phyloP scores from a whole-genome alignment of 2,329 filamentous ascomycete species.

The Apiospora rasikravindrae region DNA sequence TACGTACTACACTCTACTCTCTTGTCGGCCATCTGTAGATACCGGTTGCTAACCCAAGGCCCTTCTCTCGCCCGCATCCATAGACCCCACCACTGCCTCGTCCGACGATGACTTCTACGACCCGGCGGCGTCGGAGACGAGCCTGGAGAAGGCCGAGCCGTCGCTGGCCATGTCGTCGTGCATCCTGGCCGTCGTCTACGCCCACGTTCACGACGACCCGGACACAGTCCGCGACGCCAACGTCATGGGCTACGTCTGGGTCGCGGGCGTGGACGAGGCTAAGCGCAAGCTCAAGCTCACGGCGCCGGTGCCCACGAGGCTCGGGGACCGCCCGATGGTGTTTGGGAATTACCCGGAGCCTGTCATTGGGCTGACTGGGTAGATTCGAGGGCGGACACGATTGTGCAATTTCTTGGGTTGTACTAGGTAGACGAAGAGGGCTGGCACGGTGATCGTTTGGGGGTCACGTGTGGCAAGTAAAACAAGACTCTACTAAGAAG shows the following conservation, averaged over 20 bases:
- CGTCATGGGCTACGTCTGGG: conserved; percentile 91
- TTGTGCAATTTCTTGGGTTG: no score
- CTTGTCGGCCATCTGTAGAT: background rate
- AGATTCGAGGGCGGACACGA: no score
- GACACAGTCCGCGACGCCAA: conserved; percentile 79
- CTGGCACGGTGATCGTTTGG: no score
- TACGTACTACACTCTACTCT: conserved; percentile 41
- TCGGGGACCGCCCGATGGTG: conserved; percentile 80
- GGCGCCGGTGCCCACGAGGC: conserved; percentile 79
- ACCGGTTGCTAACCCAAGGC: background rate
- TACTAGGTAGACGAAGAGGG: background rate
- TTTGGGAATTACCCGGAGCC: conserved; percentile 89
- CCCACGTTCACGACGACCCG: conserved; percentile 69
- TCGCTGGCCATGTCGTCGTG: conserved; percentile 76
- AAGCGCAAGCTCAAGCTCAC: conserved; percentile 81
- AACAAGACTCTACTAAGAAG: no score
- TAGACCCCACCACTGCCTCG: conserved; percentile 22
- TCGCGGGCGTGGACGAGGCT: conserved; percentile 87
- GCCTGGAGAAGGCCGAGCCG: conserved; percentile 67
- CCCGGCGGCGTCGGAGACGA: conserved; percentile 32
- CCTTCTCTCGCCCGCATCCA: background rate
- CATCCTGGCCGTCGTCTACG: conserved; percentile 84
- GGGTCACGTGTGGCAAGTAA: no score
- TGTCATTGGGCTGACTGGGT: conserved; percentile 74
- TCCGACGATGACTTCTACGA: conserved; percentile 36